Evolutionary conservation across 1,139 yeast species (phyloP).

Genomic region (Blastobotrys petasosporus): DNA sequence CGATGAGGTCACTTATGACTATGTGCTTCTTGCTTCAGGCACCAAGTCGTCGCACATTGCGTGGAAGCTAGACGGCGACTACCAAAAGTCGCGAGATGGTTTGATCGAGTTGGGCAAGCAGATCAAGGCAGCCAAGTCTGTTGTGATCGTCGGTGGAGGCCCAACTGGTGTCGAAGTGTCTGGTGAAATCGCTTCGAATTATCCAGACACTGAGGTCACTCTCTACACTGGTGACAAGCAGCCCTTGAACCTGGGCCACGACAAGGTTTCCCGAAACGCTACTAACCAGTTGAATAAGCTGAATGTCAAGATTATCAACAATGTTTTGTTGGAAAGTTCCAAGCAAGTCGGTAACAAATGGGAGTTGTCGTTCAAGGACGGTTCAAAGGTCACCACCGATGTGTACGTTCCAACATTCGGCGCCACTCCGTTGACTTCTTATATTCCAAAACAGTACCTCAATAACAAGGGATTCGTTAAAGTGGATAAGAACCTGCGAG

Average conservation of each 20-base stretch:
- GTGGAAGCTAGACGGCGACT: slow-evolving; percentile 67
- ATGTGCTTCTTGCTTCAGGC: slow-evolving; percentile 76
- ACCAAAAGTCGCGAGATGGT: slow-evolving; percentile 67
- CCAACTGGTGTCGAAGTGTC: slow-evolving; percentile 91
- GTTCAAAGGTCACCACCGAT: not conserved
- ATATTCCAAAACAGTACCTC: not conserved
- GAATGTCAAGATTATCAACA: not conserved
- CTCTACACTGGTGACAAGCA: slow-evolving; percentile 22
- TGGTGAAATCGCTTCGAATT: slow-evolving; percentile 45
- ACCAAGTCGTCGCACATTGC: slow-evolving; percentile 64
- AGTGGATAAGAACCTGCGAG: not conserved
- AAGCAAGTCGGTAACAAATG: not conserved
- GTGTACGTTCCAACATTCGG: not conserved
- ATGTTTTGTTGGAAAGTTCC: not conserved
- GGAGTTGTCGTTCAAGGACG: not conserved
- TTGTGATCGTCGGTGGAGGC: slow-evolving; percentile 89
- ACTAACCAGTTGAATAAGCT: not conserved
- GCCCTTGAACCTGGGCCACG: slow-evolving; percentile 13
- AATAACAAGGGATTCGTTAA: not conserved
- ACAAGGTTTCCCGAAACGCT: not conserved
- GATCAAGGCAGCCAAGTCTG: slow-evolving; percentile 63
- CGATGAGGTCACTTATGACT: slow-evolving; percentile 50
- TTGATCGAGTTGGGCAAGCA: slow-evolving; percentile 68
- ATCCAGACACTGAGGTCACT: slow-evolving; percentile 20
- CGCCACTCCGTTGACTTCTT: not conserved